Conservation (phyloP, 306 rosid species). For the Mimosa pudica region DNA sequence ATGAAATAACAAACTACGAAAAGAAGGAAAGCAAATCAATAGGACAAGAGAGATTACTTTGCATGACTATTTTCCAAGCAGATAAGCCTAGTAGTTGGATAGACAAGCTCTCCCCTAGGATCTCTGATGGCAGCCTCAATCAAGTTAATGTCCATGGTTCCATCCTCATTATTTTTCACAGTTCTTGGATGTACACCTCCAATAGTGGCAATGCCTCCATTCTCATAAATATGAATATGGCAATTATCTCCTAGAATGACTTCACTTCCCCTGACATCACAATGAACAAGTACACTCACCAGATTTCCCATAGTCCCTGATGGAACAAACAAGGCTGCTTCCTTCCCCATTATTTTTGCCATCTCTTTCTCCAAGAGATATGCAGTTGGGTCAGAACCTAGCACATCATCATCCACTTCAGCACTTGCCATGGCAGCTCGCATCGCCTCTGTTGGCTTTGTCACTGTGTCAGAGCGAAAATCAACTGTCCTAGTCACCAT, state of each 20-base stretch:
- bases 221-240: slow-evolving; percentile 77
- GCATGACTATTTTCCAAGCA: slow-evolving; percentile 96
- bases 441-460: slow-evolving; percentile 85
- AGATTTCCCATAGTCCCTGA: slow-evolving; percentile 99
- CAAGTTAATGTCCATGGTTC: slow-evolving; percentile 79
- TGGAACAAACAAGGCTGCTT: slow-evolving; percentile 88
- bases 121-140: slow-evolving; percentile 83
- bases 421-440: slow-evolving; percentile 84
- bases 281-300: slow-evolving; percentile 79
- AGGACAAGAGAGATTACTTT: slow-evolving; percentile 51
- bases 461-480: slow-evolving; percentile 88
- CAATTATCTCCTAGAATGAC: slow-evolving; percentile 83
- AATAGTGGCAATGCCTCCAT: slow-evolving; percentile 88
- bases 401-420: slow-evolving; percentile 87
- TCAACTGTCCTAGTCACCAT: slow-evolving; percentile 80
- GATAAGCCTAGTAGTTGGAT: slow-evolving; percentile 83
- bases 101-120: slow-evolving; percentile 59
- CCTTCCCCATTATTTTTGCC: slow-evolving; percentile 79
- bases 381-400: slow-evolving; percentile 75
- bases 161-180: slow-evolving; percentile 70
- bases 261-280: slow-evolving; percentile 90
- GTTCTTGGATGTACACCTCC: slow-evolving; percentile 91
- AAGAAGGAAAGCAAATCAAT: neutral
- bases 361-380: slow-evolving; percentile 65
- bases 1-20: neutral